Evolutionary conservation across 148 eudicot genomes (phyloP).

Genomic region (Camellia japonica): DNA sequence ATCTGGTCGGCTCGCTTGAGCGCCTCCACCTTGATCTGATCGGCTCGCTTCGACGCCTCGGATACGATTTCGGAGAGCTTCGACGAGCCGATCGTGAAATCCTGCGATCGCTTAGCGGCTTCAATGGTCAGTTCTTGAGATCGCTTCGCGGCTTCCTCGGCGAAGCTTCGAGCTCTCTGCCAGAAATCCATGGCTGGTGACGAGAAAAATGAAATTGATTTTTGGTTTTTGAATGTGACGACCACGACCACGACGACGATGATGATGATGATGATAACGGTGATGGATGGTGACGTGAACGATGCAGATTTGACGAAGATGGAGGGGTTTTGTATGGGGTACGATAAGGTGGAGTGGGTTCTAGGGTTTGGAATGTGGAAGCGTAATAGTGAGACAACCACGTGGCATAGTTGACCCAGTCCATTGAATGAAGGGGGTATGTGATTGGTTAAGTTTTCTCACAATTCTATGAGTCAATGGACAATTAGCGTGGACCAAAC

Average conservation of each 20-base stretch:
- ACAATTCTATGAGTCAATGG: background rate
- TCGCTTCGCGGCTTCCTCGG: slow-evolving; percentile 73
- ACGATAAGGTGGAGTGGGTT: slow-evolving; percentile 6
- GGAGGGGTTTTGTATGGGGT: background rate
- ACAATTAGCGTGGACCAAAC: background rate
- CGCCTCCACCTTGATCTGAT: slow-evolving; percentile 36
- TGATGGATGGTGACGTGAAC: background rate
- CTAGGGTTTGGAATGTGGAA: slow-evolving; percentile 7
- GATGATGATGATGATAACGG: background rate
- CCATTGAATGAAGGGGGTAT: no score
- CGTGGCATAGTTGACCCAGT: slow-evolving; percentile 10
- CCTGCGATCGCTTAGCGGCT: slow-evolving; percentile 54
- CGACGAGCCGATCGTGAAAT: slow-evolving; percentile 44
- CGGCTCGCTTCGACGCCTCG: slow-evolving; percentile 37
- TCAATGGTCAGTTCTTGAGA: slow-evolving; percentile 56
- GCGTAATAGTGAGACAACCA: background rate
- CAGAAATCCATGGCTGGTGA: slow-evolving; percentile 61
- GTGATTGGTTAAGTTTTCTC: background rate
- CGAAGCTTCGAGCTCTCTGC: slow-evolving; percentile 69
- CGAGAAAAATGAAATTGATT: background rate
- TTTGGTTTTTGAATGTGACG: no score
- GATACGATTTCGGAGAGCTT: slow-evolving; percentile 60
- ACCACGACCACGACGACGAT: background rate
- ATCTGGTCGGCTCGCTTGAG: slow-evolving; percentile 47
- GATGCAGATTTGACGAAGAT: background rate